Base-by-base conservation (phyloP, 192 early-diverging fungal species). In the Pilobolus umbonatus region DNA sequence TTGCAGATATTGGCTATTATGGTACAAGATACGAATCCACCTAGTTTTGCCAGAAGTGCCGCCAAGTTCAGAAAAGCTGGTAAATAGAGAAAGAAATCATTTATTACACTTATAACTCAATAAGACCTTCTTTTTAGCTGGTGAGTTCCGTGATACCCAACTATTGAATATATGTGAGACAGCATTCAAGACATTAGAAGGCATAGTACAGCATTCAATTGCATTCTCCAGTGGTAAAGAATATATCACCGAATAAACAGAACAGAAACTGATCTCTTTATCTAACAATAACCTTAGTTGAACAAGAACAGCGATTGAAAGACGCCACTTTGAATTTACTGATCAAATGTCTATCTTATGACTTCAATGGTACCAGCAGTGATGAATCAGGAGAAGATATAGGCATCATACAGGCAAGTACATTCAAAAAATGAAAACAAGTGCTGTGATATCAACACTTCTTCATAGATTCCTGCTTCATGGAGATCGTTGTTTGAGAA, bases 361-460 rank as follows among this genome's bases (percentile, higher is more conserved):
- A 93, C 65, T 93, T 93, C 60, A 88, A 89, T 31, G 89, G 90
- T 29, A 83, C 81, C 56, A 76, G 76, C 48, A 77, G 84, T 0
- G 90, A 93, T 55, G 90, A 92, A 58, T 78, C 90, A 28, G 78
- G 80, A 6, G 91, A 92, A 60, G 90, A 93, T 22, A 74, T 80
- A 24, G 85, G 81, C 29, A 84, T 74, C 38, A 73, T 86, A 25
- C 83, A 86, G 62, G 83, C 83, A 55, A 54, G 39, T 58, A 29
- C 24, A 29, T 21, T 15, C 26, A 17, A 12, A 32, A 6, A 40
- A 47, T 2, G 11, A 29, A 46, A 34, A 17, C 10, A 57, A 4
- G 36, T 21, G 4, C 14, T 7, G 12, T 47, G 12, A n/a, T 3
- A n/a, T 36, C 0, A 38, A 48, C 43, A 22, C 29, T 29, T 22